phyloP scores from a whole-genome alignment of 768 basidiomycete genomes.

The Pulveroboletus sp. region DNA sequence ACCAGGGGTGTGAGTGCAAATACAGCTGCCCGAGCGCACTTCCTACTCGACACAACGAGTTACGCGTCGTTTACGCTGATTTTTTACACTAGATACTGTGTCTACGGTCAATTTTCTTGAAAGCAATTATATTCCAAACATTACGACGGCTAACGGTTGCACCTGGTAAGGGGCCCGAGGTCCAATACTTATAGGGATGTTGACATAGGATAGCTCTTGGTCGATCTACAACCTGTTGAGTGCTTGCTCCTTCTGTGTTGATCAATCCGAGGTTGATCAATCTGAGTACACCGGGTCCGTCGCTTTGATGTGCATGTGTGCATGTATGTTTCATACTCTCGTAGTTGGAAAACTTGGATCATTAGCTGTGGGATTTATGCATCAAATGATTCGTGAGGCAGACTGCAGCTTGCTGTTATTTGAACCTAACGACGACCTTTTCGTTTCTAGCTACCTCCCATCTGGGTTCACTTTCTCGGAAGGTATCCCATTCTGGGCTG shows the following conservation, averaged over 20 bases:
- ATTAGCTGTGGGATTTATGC: slow-evolving; percentile 10
- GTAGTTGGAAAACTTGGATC: slow-evolving; percentile 23
- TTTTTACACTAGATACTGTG: slow-evolving; percentile 12
- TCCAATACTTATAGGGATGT: not conserved
- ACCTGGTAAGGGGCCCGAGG: slow-evolving; percentile 18
- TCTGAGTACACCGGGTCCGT: slow-evolving; percentile 13
- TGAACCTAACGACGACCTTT: not conserved
- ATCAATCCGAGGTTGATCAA: slow-evolving; percentile 1
- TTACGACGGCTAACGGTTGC: slow-evolving; percentile 13
- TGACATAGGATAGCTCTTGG: slow-evolving; percentile 23
- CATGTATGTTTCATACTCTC: not conserved
- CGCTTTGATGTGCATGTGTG: not conserved
- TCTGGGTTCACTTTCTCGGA: slow-evolving; percentile 5
- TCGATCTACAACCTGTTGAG: slow-evolving; percentile 29
- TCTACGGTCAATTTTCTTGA: slow-evolving; percentile 14
- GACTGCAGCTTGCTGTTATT: not conserved
- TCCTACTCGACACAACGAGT: not conserved
- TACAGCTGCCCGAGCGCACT: not conserved
- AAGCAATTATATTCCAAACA: slow-evolving; percentile 15
- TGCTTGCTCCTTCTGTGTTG: slow-evolving; percentile 21
- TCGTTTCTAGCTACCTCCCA: slow-evolving; percentile 22
- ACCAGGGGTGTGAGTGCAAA: slow-evolving; percentile 10
- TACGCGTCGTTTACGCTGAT: not conserved
- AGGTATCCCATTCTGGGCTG: slow-evolving; percentile 23
- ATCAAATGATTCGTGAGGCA: slow-evolving; percentile 19